Evolutionary conservation across 208 protist genomes (phyloP).

Genomic region (Tritrichomonas foetus): DNA sequence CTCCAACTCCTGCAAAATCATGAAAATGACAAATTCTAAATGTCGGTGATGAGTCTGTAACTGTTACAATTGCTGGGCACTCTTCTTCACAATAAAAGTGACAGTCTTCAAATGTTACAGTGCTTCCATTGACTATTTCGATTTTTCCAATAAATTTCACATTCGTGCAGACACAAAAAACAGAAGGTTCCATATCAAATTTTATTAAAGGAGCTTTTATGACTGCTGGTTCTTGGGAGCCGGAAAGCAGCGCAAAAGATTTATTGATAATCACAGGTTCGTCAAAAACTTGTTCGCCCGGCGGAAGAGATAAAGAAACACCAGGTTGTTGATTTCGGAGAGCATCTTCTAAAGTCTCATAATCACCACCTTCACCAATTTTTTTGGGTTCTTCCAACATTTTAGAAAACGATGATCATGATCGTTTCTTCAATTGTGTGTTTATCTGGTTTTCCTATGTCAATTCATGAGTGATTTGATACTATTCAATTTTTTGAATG

Average conservation of each 20-base stretch:
- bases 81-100: background rate
- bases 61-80: background rate
- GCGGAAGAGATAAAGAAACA: background rate
- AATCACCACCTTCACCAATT: background rate
- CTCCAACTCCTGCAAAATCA: background rate
- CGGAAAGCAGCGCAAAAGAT: background rate
- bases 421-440: no score
- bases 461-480: no score
- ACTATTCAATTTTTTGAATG: no score
- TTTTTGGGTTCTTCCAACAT: background rate
- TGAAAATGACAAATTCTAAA: background rate
- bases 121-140: background rate
- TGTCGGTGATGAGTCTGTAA: background rate
- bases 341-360: background rate
- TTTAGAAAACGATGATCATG: background rate
- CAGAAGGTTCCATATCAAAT: background rate
- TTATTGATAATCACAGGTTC: background rate
- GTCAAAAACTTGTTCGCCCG: background rate
- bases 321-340: background rate
- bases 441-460: no score
- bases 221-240: background rate
- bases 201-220: background rate
- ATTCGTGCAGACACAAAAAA: background rate
- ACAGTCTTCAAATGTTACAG: background rate
- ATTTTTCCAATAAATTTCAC: background rate